Evolutionary conservation across 2,329 filamentous ascomycete species (phyloP), one percentile per base, ranked within the genome.

Genomic region (Davidsoniella neocaledoniae): DNA sequence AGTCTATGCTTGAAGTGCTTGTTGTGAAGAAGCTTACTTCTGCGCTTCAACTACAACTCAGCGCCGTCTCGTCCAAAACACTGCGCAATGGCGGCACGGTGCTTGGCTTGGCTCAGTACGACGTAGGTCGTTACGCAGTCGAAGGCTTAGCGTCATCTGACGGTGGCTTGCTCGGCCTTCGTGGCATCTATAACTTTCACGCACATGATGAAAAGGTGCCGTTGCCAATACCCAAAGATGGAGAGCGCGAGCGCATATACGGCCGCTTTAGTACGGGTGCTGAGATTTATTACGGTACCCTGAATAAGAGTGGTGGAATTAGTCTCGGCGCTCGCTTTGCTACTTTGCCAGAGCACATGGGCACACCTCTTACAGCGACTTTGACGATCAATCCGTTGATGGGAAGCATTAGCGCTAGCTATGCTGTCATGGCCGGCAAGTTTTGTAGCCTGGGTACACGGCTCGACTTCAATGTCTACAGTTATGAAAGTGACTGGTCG

Each of bases 381-480:
- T 68, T 96, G 58, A 96, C 90, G 6, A 65, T 95, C 45, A 96
- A 94, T 57, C 91, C 91, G 3, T 70, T 98, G 45, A 95, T 95
- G 77, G 91, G 91, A 16, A 94, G 86, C 60, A 73, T 98, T 53
- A 88, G 83, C 51, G 86, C 87, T 36, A 94, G 80, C 14, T 98
- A 98, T 62, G 85, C 91, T 0, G 85, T 96, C 44, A 83, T 86
- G 59, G 90, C 90, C 2, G 86, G 86, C 2, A 76, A 76, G 33
- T 79, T 86, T 58, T 77, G 94, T 57, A 84, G 86, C 9, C 74
- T 98, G 46, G 91, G 87, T 55, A 93, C 87, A 19, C 79, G 83
- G 46, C 90, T 96, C 66, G 87, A 93, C 60, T 98, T 98, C 66
- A 98, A 98, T 60, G 83, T 95, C 46, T 96, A 95, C 66, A 94